These are phyloP conservation scores for Mycena capillaripes DNA, from an alignment of 768 basidiomycete genomes.

Conservation along the genomic window DNA sequence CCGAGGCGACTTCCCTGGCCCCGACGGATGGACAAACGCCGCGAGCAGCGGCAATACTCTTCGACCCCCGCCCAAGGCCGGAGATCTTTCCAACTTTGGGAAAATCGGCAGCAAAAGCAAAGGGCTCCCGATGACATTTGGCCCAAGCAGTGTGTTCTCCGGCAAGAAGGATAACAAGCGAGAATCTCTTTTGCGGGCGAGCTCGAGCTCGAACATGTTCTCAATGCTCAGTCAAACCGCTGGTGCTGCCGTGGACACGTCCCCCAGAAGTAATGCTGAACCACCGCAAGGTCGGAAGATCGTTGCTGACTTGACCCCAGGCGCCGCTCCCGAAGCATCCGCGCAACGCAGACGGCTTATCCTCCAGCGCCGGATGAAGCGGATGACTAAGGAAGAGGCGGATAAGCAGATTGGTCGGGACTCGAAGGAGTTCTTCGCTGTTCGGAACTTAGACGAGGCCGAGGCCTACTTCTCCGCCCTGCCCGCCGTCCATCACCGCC, in stretches of 20 bases:
- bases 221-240: slow-evolving; percentile 80
- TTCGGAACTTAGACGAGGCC: slow-evolving; percentile 89
- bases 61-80: slow-evolving; percentile 81
- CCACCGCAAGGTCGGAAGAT: slow-evolving; percentile 62
- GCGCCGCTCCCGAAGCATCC: slow-evolving; percentile 61
- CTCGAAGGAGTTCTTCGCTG: slow-evolving; percentile 87
- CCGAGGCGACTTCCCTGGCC: slow-evolving; percentile 67
- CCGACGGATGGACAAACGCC: slow-evolving; percentile 89
- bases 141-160: slow-evolving; percentile 87
- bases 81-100: slow-evolving; percentile 90
- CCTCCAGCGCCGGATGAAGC: slow-evolving; percentile 84
- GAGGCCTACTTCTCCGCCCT: slow-evolving; percentile 88
- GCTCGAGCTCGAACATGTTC: slow-evolving; percentile 89
- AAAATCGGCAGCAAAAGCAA: slow-evolving; percentile 92
- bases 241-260: slow-evolving; percentile 67
- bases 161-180: slow-evolving; percentile 74
- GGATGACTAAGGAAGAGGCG: slow-evolving; percentile 79
- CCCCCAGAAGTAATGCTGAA: slow-evolving; percentile 60
- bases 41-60: slow-evolving; percentile 63
- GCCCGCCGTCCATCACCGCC: slow-evolving; percentile 71
- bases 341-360: slow-evolving; percentile 78
- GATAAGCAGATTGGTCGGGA: slow-evolving; percentile 86
- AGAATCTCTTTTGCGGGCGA: slow-evolving; percentile 84
- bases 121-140: slow-evolving; percentile 78
- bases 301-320: slow-evolving; percentile 62